A percentile compares a stretch with the other conserved stretches of the same genome.
Conservation (phyloP, 164 flowering plant genomes). For the Berberis thunbergii region DNA sequence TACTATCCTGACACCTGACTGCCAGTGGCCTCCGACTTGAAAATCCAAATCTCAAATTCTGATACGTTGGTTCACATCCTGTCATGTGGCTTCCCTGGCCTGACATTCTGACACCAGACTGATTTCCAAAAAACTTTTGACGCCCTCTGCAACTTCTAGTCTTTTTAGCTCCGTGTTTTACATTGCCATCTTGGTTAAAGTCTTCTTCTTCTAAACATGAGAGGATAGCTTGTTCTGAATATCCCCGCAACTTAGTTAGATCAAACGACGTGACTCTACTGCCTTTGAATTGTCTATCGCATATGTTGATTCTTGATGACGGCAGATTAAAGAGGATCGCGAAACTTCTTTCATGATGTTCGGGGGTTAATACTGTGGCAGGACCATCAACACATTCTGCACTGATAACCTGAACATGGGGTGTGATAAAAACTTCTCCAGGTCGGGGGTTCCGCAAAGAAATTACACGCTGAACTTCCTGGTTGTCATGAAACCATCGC, state of each 20-base stretch:
- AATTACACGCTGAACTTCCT: constrained; percentile 63
- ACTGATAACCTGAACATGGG: constrained; percentile 88
- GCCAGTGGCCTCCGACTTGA: neutral
- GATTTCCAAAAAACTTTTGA: too few species aligned
- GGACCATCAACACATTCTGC: constrained; percentile 94
- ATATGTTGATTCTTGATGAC: constrained; percentile 5
- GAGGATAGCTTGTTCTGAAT: constrained; percentile 67
- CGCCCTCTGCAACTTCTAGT: neutral
- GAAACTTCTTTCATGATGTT: constrained; percentile 64
- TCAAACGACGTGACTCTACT: constrained; percentile 64
- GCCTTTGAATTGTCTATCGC: constrained; percentile 54
- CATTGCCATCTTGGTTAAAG: constrained; percentile 7
- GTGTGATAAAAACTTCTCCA: constrained; percentile 94
- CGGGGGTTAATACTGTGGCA: constrained; percentile 71
- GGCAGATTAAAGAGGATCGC: constrained; percentile 5
- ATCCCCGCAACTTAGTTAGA: constrained; percentile 63
- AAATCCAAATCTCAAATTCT: neutral
- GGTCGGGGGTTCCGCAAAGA: constrained; percentile 47
- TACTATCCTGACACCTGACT: constrained; percentile 10
- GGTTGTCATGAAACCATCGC: constrained; percentile 95
- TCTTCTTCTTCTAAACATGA: constrained; percentile 19
- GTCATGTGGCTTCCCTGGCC: too few species aligned
- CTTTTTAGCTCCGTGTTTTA: neutral
- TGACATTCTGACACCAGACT: too few species aligned
- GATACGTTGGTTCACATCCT: neutral